phyloP scores from a whole-genome alignment of 345 rosid species.

The Eucalyptus marginata region DNA sequence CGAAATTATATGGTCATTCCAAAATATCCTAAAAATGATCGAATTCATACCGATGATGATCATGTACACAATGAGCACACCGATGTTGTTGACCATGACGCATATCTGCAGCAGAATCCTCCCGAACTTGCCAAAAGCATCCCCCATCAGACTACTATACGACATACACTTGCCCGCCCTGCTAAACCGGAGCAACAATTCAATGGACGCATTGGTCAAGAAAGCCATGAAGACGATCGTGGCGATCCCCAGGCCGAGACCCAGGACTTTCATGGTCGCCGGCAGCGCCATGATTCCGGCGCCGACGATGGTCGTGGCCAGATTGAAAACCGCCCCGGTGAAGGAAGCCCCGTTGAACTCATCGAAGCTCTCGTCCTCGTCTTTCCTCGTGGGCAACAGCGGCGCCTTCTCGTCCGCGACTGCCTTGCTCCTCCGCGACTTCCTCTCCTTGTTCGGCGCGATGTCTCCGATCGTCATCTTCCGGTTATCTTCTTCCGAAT shows the following conservation, averaged over 20 bases:
- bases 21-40: neutral
- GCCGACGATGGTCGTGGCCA: constrained; percentile 80
- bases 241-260: constrained; percentile 54
- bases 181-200: constrained; percentile 79
- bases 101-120: constrained; percentile 47
- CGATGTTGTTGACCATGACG: constrained; percentile 70
- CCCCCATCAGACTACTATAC: constrained; percentile 79
- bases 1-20: neutral
- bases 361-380: constrained; percentile 30
- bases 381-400: constrained; percentile 33
- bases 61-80: constrained; percentile 93
- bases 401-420: constrained; percentile 41
- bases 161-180: constrained; percentile 47
- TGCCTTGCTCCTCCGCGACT: constrained; percentile 20
- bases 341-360: constrained; percentile 90
- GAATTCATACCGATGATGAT: constrained; percentile 69
- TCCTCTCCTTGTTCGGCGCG: constrained; percentile 34
- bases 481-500: neutral
- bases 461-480: constrained; percentile 43
- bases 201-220: constrained; percentile 67
- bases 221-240: constrained; percentile 74
- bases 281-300: constrained; percentile 99
- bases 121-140: constrained; percentile 79
- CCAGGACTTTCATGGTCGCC: constrained; percentile 84
- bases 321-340: constrained; percentile 79